Base-by-base conservation (phyloP, 2,329 filamentous ascomycete species). In the Fusarium equiseti region DNA sequence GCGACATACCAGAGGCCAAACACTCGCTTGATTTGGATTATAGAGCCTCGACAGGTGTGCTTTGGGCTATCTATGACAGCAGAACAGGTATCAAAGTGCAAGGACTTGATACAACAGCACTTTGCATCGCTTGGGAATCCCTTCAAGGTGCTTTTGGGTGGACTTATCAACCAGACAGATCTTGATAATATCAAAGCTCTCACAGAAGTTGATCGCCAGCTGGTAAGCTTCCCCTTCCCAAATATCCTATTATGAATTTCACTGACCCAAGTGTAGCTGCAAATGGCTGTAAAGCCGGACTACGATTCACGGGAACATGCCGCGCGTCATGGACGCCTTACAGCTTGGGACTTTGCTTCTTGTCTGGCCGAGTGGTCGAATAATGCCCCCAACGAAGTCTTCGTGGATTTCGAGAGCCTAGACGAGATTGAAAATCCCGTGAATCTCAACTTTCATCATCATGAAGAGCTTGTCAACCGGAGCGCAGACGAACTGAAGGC, bases 391-490 rank as follows among this genome's bases (percentile, higher is more conserved):
- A 75, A 77, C 40, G 80, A 77, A 56, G 73, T 81, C 38, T 78
- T 79, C 45, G 75, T 80, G 56, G 81, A 83, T 63, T 77, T 79
- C 12, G 79, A 77, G 57, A 81, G 79, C 55, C 75, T 80, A 44
- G 73, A 78, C 4, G 77, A 82, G 64, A 77, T 83, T 32, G 78
- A 82, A 40, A 81, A 76, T 38, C 77, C 81, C 3, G 88, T 88
- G 5, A 83, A 89, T 38, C 87, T 88, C 5, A 85, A 86, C 44
- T 63, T 73, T 18, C 73, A 75, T 18, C 70, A 72, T 18, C 73
- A 75, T 27, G 73, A 75, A 53, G 73, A 75, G 32, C 66, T 75
- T 9, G 63, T 71, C 22, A 66, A 66, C 5, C 73, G 73, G 13
- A 72, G 56, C 31, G 56, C 58, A 31, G 40, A 63, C 4, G 71